These are phyloP conservation scores for Brasenia schreberi DNA, from an alignment of 164 flowering plant species.

Conservation along the genomic window DNA sequence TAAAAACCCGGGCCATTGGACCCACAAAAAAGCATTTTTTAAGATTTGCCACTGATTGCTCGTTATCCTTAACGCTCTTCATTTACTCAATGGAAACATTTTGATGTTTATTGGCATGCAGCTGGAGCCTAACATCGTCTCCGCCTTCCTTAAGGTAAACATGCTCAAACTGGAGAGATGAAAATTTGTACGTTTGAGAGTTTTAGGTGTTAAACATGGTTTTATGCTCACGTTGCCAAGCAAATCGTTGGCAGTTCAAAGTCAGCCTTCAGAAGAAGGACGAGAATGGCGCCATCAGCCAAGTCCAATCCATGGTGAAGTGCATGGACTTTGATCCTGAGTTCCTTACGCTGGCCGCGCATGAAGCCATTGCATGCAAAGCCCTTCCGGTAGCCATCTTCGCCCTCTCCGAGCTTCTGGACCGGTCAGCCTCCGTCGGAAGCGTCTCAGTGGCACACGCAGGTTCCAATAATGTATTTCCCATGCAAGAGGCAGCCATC, in stretches of 20 bases:
- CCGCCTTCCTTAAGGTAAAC: conserved; percentile 79
- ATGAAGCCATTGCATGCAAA: conserved; percentile 79
- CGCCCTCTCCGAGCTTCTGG: conserved; percentile 49
- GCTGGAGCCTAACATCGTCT: conserved; percentile 75
- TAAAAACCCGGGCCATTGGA: no score
- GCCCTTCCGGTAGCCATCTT: conserved; percentile 75
- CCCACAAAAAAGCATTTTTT: background rate
- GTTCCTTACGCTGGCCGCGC: conserved; percentile 79
- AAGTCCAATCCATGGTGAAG: conserved; percentile 59
- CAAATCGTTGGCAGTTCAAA: conserved; percentile 46
- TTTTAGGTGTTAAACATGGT: no score
- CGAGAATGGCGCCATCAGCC: conserved; percentile 35
- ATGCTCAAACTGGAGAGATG: conserved; percentile 1
- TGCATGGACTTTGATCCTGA: conserved; percentile 84
- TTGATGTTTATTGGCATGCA: conserved; percentile 17
- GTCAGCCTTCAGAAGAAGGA: conserved; percentile 69
- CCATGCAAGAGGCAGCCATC: conserved; percentile 49
- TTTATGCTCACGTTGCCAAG: no score
- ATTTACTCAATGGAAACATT: no score
- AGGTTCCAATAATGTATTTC: conserved; percentile 3
- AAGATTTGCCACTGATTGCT: background rate
- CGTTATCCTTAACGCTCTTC: background rate
- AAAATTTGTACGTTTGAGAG: no score
- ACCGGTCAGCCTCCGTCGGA: conserved; percentile 26
- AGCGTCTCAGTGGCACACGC: background rate